A percentile compares a stretch with the other conserved stretches of the same genome.
These are phyloP conservation scores for Cardamine chenopodiifolia DNA, from an alignment of 345 rosid genomes.

Conservation along the genomic window DNA sequence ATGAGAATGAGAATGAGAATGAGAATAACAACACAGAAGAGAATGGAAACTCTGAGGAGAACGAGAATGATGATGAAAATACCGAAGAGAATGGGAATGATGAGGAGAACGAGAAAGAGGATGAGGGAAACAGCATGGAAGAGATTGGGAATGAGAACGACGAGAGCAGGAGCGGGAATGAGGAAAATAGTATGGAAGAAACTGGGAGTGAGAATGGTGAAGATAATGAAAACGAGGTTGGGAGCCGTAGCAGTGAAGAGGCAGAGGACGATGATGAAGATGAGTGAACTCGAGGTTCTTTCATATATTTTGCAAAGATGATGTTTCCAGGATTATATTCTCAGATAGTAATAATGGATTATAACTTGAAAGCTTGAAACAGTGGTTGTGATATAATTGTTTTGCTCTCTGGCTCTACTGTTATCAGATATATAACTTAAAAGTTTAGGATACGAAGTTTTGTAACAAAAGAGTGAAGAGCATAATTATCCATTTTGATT, in stretches of 20 bases:
- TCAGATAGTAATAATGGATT: slow-evolving; percentile 14
- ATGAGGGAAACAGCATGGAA: neutral
- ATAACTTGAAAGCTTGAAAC: too few species aligned
- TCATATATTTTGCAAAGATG: too few species aligned
- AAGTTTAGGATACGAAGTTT: neutral
- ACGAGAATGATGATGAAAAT: slow-evolving; percentile 6
- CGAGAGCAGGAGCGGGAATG: neutral
- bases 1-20: neutral
- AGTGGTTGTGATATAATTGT: neutral
- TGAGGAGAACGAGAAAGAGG: neutral
- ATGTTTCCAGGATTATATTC: too few species aligned
- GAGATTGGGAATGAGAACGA: slow-evolving; percentile 6
- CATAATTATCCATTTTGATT: slow-evolving; percentile 18
- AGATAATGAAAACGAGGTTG: neutral
- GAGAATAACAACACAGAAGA: neutral
- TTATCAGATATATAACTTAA: neutral
- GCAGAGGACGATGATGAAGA: slow-evolving; percentile 9
- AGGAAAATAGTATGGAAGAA: slow-evolving; percentile 15
- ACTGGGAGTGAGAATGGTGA: neutral
- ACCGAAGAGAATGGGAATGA: neutral
- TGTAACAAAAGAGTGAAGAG: neutral
- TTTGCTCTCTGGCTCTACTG: neutral
- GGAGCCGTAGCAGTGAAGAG: neutral
- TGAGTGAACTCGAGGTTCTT: slow-evolving; percentile 11
- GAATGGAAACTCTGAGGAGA: neutral